These are phyloP conservation scores for Cercospora brassicicola DNA, from an alignment of 2,329 filamentous ascomycete species.

Conservation along the genomic window DNA sequence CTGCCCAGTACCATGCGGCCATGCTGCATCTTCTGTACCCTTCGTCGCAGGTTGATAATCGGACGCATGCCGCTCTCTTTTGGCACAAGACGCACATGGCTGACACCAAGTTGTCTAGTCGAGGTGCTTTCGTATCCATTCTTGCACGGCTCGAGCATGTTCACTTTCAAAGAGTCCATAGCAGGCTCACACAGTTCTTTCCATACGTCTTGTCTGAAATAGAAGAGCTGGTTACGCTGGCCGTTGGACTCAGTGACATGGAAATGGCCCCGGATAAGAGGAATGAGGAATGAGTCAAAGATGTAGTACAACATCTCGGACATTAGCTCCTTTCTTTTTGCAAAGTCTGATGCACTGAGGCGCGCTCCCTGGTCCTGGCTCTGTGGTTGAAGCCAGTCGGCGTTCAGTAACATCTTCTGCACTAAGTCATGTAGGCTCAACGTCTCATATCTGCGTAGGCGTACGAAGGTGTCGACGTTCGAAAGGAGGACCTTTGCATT, in stretches of 20 bases:
- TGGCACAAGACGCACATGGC: constrained; percentile 76
- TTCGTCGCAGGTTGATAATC: constrained; percentile 80
- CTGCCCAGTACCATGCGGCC: constrained; percentile 58
- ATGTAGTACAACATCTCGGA: constrained; percentile 86
- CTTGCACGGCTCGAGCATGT: constrained; percentile 77
- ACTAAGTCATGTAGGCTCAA: constrained; percentile 75
- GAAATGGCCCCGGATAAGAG: constrained; percentile 82
- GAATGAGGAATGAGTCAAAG: constrained; percentile 88
- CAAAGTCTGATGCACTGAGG: constrained; percentile 67
- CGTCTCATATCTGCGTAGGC: constrained; percentile 75
- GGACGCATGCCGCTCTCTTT: constrained; percentile 75
- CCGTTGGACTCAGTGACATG: constrained; percentile 88
- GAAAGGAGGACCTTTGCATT: constrained; percentile 65
- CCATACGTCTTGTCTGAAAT: constrained; percentile 95
- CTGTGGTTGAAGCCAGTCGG: constrained; percentile 67
- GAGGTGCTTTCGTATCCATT: constrained; percentile 59
- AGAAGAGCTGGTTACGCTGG: constrained; percentile 81
- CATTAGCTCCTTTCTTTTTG: constrained; percentile 76
- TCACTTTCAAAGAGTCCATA: constrained; percentile 63
- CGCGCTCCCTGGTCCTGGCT: constrained; percentile 51
- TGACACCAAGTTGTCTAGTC: constrained; percentile 68
- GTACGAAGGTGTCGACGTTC: constrained; percentile 75
- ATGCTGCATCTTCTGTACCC: constrained; percentile 55
- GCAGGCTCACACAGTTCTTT: constrained; percentile 71
- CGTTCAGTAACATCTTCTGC: constrained; percentile 63